Base-by-base conservation (phyloP, 2,329 filamentous ascomycete species). In the Fusarium domesticum region DNA sequence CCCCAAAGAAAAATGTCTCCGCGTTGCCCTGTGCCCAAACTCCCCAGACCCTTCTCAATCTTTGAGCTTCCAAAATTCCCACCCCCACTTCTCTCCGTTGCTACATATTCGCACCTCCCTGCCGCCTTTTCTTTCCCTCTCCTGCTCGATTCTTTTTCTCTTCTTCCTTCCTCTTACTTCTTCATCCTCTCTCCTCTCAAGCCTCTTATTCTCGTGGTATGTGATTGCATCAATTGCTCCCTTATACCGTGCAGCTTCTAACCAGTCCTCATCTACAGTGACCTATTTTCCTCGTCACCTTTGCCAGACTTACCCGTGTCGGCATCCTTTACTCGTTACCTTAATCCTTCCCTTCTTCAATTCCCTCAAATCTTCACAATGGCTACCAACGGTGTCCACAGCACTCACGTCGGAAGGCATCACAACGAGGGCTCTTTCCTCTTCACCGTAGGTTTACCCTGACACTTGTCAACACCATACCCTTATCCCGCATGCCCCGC, bases 351-450 rank as follows among this genome's bases (percentile, higher is more conserved):
- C 50, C 28, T 41, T 28, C 39, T 37, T 20, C 50, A 50, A 35
- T 45, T 42, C 44, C 53, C 44, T 47, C 51, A 57, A n/a, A 57
- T 53, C 50, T 40, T 70, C 75, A 83, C 66, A 73, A 86, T 86
- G 83, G 62, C 69, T 56, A 55, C 72, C 68, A 65, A 66, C 54
- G 71, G 71, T 61, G 50, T 61, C 58, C 65, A 71, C 64, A 71
- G 67, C 62, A 58, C 63, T 39, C 55, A 62, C 50, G 62, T 55
- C 59, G 52, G 67, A 66, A 68, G 65, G 62, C 73, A 75, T 68
- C 72, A 77, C 68, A 80, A 82, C 59, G 69, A 77, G 67, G 85
- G 84, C 55, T 87, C 82, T 61, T 92, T 92, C 77, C 81, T 92
- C 58, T 92, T 92, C 81, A 93, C 88, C 64, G 81, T 83, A 76